Percentiles rank a stretch among this genome's conserved stretches.
phyloP scores from a whole-genome alignment of 2,329 filamentous ascomycete species.

The Dendrostoma leiphaemia region DNA sequence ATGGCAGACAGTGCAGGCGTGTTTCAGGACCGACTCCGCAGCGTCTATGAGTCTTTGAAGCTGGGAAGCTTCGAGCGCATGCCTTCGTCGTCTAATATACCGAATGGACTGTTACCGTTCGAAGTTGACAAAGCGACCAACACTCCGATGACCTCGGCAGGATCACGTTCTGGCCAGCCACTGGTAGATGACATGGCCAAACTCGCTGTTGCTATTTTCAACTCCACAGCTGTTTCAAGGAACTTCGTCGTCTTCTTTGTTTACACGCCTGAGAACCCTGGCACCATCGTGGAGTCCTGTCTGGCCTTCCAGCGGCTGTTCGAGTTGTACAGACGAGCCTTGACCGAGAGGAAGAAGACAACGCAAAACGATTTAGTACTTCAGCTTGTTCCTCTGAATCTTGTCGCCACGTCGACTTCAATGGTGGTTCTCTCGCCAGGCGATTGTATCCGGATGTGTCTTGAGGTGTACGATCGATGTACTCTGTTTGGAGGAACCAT shows the following conservation, averaged over 20 bases:
- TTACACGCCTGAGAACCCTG: slow-evolving; percentile 62
- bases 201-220: slow-evolving; percentile 45
- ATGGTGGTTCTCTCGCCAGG: slow-evolving; percentile 61
- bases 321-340: slow-evolving; percentile 55
- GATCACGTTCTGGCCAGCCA: slow-evolving; percentile 42
- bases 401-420: slow-evolving; percentile 62
- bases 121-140: slow-evolving; percentile 45
- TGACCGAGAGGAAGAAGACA: slow-evolving; percentile 46
- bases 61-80: slow-evolving; percentile 64
- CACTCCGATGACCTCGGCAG: slow-evolving; percentile 37
- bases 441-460: slow-evolving; percentile 61
- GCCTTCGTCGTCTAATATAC: slow-evolving; percentile 38
- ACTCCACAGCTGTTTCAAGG: slow-evolving; percentile 41
- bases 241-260: slow-evolving; percentile 77
- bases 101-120: slow-evolving; percentile 49
- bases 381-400: slow-evolving; percentile 69
- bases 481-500: slow-evolving; percentile 53
- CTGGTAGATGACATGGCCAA: slow-evolving; percentile 48
- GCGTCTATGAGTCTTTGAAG: slow-evolving; percentile 71
- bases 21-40: slow-evolving; percentile 67
- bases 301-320: slow-evolving; percentile 72
- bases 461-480: slow-evolving; percentile 78
- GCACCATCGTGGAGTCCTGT: slow-evolving; percentile 68
- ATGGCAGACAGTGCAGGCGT: slow-evolving; percentile 57
- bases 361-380: slow-evolving; percentile 67